A percentile compares a stretch with the other conserved stretches of the same genome.
Conservation (phyloP, 768 basidiomycete species). For the Sutorius australiensis region DNA sequence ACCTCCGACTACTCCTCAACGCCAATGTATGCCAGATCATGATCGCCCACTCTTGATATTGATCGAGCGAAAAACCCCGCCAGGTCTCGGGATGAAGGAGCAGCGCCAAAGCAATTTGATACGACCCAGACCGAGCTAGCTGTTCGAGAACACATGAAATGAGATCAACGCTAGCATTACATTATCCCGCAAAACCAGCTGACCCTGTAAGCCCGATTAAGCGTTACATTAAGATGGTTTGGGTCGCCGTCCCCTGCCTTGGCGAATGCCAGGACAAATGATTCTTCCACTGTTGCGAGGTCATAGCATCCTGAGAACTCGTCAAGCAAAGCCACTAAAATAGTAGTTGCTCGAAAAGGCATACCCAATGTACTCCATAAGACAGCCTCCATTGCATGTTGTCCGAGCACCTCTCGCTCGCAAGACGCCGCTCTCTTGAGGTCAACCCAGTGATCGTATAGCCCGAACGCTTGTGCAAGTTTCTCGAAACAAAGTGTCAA, state of each 20-base stretch:
- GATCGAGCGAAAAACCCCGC: slow-evolving; percentile 58
- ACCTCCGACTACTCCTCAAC: slow-evolving; percentile 69
- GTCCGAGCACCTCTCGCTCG: slow-evolving; percentile 64
- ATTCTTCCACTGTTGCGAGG: slow-evolving; percentile 64
- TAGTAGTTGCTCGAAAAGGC: background rate
- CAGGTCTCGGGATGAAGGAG: slow-evolving; percentile 70
- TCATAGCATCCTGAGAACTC: slow-evolving; percentile 54
- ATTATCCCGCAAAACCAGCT: slow-evolving; percentile 11
- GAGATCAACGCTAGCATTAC: background rate
- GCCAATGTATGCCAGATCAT: slow-evolving; percentile 77
- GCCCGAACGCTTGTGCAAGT: slow-evolving; percentile 58
- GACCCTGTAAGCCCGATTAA: slow-evolving; percentile 72
- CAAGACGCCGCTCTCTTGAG: slow-evolving; percentile 44
- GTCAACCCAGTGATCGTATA: slow-evolving; percentile 73
- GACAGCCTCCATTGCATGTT: slow-evolving; percentile 69
- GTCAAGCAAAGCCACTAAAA: slow-evolving; percentile 9
- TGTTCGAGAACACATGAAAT: slow-evolving; percentile 29
- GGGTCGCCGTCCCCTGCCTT: slow-evolving; percentile 55
- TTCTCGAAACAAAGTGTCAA: slow-evolving; percentile 65
- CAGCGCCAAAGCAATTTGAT: slow-evolving; percentile 54
- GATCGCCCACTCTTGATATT: slow-evolving; percentile 70
- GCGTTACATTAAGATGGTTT: slow-evolving; percentile 52
- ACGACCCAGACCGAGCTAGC: slow-evolving; percentile 68
- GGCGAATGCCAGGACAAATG: slow-evolving; percentile 65
- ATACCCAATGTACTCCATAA: slow-evolving; percentile 71